A percentile compares a stretch with the other conserved stretches of the same genome.
phyloP scores from a whole-genome alignment of 768 basidiomycete genomes.

The Amanita exitialis region DNA sequence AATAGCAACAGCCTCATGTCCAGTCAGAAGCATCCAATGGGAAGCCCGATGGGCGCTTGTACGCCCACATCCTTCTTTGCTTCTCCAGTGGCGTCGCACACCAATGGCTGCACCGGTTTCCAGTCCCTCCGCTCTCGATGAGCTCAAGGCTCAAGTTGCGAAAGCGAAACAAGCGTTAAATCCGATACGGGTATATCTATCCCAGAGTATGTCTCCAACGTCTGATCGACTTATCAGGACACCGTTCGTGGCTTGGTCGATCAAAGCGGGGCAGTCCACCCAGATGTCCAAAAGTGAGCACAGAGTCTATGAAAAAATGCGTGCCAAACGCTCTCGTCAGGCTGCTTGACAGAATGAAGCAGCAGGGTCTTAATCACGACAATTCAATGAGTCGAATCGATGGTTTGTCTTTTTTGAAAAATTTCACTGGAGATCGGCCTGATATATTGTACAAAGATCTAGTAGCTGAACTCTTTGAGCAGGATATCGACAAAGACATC shows the following conservation, averaged over 20 bases:
- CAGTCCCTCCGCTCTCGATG: not conserved
- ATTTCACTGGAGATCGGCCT: not conserved
- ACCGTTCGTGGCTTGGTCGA: not conserved
- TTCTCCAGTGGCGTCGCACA: not conserved
- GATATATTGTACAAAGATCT: constrained; percentile 23
- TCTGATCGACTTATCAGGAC: not conserved
- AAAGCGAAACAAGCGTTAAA: not conserved
- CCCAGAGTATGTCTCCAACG: not conserved
- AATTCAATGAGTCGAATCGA: not conserved
- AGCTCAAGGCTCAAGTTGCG: not conserved
- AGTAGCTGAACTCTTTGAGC: constrained; percentile 33
- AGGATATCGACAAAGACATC: constrained; percentile 33
- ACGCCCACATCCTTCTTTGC: not conserved
- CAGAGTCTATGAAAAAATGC: not conserved
- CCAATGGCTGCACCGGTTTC: not conserved
- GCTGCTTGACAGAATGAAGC: not conserved
- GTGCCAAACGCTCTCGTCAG: not conserved
- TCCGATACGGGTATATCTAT: not conserved
- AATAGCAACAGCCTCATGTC: not conserved
- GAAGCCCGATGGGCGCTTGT: not conserved
- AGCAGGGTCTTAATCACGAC: not conserved
- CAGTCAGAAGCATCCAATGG: not conserved
- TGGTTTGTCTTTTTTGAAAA: not conserved
- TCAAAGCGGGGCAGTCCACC: not conserved
- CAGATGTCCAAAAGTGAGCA: not conserved